Conservation (phyloP, 257 asterid species). For the Nicotiana sylvestris region DNA sequence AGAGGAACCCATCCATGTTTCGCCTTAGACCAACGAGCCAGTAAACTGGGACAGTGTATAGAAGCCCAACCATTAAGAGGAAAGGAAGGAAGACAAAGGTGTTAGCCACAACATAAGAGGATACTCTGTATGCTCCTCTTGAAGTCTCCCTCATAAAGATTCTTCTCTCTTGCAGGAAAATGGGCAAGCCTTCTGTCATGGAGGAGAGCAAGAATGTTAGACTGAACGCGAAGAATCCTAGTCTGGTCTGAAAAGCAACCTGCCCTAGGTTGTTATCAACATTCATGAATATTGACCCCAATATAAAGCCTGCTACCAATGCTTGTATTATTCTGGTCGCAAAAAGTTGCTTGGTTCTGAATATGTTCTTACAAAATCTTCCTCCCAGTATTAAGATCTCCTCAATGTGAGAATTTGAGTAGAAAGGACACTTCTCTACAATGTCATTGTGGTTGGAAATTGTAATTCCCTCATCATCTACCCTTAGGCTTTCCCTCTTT, state of each 20-base stretch:
- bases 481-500: neutral
- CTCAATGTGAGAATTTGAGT: slow-evolving; percentile 35
- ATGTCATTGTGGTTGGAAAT: neutral
- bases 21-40: slow-evolving; percentile 76
- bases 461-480: neutral
- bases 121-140: slow-evolving; percentile 77
- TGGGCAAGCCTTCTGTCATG: slow-evolving; percentile 76
- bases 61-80: slow-evolving; percentile 50
- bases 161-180: slow-evolving; percentile 70
- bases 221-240: slow-evolving; percentile 81
- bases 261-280: slow-evolving; percentile 34
- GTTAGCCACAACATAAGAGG: slow-evolving; percentile 71
- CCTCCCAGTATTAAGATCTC: slow-evolving; percentile 54
- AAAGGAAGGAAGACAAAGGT: slow-evolving; percentile 69
- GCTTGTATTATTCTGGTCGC: slow-evolving; percentile 58
- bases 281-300: slow-evolving; percentile 74
- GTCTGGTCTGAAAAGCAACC: slow-evolving; percentile 45
- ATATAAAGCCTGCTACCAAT: slow-evolving; percentile 47
- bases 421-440: slow-evolving; percentile 16
- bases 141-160: slow-evolving; percentile 63
- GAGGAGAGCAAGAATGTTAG: slow-evolving; percentile 74
- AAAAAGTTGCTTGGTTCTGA: slow-evolving; percentile 73
- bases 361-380: slow-evolving; percentile 63
- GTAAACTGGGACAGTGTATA: slow-evolving; percentile 61
- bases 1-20: slow-evolving; percentile 53